These are phyloP conservation scores for Cucurbita pepo DNA, from an alignment of 306 rosid species.

Conservation along the genomic window DNA sequence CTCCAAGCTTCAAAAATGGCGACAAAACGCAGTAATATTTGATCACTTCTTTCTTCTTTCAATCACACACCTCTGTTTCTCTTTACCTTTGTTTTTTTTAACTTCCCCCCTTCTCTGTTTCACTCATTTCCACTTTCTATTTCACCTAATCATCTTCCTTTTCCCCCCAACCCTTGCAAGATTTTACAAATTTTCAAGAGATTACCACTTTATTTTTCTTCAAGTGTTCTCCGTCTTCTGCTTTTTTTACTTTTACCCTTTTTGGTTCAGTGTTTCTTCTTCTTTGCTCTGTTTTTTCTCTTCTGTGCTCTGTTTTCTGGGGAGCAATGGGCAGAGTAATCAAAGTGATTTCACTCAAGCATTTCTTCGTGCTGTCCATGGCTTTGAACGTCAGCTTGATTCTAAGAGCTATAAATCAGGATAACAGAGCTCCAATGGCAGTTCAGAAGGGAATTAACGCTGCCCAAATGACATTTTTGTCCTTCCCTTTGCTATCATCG, in stretches of 20 bases:
- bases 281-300: background rate
- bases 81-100: background rate
- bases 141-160: background rate
- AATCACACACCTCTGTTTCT: background rate
- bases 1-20: background rate
- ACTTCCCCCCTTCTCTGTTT: background rate
- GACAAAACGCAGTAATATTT: background rate
- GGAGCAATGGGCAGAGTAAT: conserved; percentile 18
- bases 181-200: background rate
- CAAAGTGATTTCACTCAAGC: conserved; percentile 21
- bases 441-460: conserved; percentile 1
- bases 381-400: conserved; percentile 55
- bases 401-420: conserved; percentile 19
- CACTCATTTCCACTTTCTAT: background rate
- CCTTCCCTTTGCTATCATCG: conserved; percentile 13
- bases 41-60: background rate
- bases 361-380: conserved; percentile 43
- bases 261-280: background rate
- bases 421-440: conserved; percentile 6
- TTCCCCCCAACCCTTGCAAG: background rate
- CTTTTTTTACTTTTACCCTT: background rate
- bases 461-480: conserved; percentile 16
- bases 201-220: background rate
- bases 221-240: background rate
- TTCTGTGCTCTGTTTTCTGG: background rate